Base-by-base conservation (phyloP, 805 yeast species). In the Blastobotrys attinorum region DNA sequence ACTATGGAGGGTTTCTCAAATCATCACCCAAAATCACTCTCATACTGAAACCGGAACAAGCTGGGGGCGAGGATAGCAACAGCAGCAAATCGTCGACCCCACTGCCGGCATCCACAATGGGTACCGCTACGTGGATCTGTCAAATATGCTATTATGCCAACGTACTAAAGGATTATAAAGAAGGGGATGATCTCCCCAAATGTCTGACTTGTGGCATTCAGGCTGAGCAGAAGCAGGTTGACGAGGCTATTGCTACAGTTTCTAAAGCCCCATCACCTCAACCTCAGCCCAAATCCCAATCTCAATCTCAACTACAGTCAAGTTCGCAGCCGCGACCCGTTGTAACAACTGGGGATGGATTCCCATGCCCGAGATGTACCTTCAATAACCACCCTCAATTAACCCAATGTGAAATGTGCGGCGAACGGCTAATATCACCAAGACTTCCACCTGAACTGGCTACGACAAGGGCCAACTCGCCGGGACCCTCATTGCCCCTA, bases 361-460 rank as follows among this genome's bases (percentile, higher is more conserved):
- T 47, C 37, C 18, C 51, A 16, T 78, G 84, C 46, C 70, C 77
- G 3, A 59, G 67, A 10, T 85, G 95, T 53, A 85, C 97, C 0
- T 90, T 88, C 55, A 64, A 77, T 10, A 92, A 90, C 59, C 96
- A 89, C 60, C 83, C 88, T 0, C 76, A 84, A 2, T 67, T 90
- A 69, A 62, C 70, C 31, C 71, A 69, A 49, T 90, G 98, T 62
- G 98, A 90, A 61, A 73, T 92, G 57, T 90, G 97, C 64, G 96
- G 96, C 0, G 68, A 81, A 0, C 67, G 67, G 17, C 58, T 81
- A 21, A 45, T 53, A 3, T 57, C 70, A 18, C 56, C 22, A 37
- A 58, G 49, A 5, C 37, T 42, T 40, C 62, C 56, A 34, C 57
- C 53, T 20, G 52, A 45, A 48, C 52, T 53, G 22, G 40, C 47